These are phyloP conservation scores for Phaffia australis DNA, from an alignment of 768 basidiomycete species.

Conservation along the genomic window DNA sequence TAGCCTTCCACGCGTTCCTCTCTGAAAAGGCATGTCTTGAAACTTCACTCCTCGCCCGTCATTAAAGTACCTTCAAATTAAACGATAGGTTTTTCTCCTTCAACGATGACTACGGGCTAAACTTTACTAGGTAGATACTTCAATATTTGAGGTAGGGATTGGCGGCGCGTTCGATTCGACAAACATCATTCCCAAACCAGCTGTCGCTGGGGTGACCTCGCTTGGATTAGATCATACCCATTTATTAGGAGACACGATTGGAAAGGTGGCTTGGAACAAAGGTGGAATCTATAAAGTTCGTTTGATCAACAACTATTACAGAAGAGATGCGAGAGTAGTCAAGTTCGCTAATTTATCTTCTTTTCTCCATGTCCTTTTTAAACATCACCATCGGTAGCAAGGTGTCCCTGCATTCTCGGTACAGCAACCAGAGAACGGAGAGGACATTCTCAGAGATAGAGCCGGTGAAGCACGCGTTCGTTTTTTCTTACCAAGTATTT, in stretches of 20 bases:
- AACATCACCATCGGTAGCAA: slow-evolving; percentile 42
- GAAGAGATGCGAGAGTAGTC: not conserved
- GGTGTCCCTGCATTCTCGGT: slow-evolving; percentile 79
- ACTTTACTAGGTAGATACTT: slow-evolving; percentile 56
- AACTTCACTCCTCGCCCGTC: not conserved
- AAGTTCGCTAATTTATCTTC: not conserved
- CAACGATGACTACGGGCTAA: not conserved
- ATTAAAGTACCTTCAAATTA: not conserved
- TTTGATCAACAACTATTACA: not conserved
- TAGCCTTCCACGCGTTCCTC: slow-evolving; percentile 84
- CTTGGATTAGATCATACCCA: slow-evolving; percentile 85
- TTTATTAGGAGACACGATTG: slow-evolving; percentile 75
- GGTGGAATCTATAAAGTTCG: slow-evolving; percentile 79
- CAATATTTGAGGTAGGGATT: slow-evolving; percentile 90
- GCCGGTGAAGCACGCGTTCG: slow-evolving; percentile 58
- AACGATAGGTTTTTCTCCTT: not conserved
- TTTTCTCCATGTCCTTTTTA: not conserved
- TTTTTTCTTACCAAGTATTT: slow-evolving; percentile 1
- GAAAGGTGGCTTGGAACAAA: slow-evolving; percentile 89
- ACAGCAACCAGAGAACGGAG: slow-evolving; percentile 57
- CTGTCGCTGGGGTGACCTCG: slow-evolving; percentile 81
- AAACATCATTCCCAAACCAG: slow-evolving; percentile 79
- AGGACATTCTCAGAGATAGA: slow-evolving; percentile 55
- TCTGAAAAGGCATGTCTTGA: slow-evolving; percentile 47
- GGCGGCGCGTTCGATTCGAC: slow-evolving; percentile 92